Evolutionary conservation across 1,284 basidiomycete species (phyloP).

Genomic region (Apiotrichum laibachii): DNA sequence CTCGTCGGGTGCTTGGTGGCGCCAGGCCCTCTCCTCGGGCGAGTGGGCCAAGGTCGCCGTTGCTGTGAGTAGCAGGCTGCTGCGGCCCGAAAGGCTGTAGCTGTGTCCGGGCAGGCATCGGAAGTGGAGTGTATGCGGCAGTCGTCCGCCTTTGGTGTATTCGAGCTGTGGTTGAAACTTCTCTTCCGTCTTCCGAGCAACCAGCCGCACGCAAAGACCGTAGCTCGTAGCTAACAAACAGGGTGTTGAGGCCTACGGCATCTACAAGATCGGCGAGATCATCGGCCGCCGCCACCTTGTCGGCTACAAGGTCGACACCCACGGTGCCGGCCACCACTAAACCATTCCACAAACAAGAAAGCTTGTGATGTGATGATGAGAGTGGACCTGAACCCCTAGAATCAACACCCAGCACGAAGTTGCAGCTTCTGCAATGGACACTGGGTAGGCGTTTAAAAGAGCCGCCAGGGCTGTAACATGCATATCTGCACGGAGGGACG

Average conservation of each 20-base stretch:
- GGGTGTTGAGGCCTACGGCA: constrained; percentile 58
- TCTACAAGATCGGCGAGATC: constrained; percentile 82
- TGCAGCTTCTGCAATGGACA: too few relatives aligned
- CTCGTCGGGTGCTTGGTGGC: constrained; percentile 67
- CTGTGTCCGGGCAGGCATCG: too few relatives aligned
- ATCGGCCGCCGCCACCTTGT: constrained; percentile 77
- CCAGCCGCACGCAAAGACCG: too few relatives aligned
- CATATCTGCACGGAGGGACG: constrained; percentile 17
- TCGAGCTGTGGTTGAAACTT: too few relatives aligned
- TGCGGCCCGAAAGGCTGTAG: too few relatives aligned
- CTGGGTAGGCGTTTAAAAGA: constrained; percentile 12
- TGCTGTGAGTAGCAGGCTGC: constrained; percentile 70
- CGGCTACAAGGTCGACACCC: constrained; percentile 65
- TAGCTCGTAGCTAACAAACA: constrained; percentile 24
- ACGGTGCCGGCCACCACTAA: constrained; percentile 16
- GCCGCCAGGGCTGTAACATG: constrained; percentile 21
- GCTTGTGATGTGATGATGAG: too few relatives aligned
- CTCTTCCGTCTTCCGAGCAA: too few relatives aligned
- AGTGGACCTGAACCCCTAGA: too few relatives aligned
- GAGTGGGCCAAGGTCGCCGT: constrained; percentile 75
- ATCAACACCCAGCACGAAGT: too few relatives aligned
- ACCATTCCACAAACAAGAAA: not conserved
- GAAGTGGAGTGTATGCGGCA: too few relatives aligned
- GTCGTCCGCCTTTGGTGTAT: too few relatives aligned
- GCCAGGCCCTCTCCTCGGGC: constrained; percentile 65